phyloP scores from a whole-genome alignment of 2,329 filamentous ascomycete genomes.

The Aspergillus ibericus region DNA sequence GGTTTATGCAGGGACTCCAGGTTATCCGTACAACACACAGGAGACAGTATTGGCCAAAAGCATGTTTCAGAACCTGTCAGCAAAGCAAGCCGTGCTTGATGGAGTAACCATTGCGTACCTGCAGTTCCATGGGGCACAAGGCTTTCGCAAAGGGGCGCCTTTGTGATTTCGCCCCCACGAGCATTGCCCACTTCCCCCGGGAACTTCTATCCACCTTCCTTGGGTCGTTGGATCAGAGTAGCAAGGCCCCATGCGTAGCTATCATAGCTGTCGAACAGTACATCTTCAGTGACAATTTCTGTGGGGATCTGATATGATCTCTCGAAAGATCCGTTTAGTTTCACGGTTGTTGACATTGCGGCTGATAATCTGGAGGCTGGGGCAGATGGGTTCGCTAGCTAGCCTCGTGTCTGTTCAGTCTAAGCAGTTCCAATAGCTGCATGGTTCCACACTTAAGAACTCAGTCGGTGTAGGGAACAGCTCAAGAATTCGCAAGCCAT shows the following conservation, averaged over 20 bases:
- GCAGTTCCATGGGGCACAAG: not conserved
- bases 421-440: not conserved
- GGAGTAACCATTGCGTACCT: not conserved
- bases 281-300: not conserved
- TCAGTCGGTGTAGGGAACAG: not conserved
- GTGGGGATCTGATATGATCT: not conserved
- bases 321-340: not conserved
- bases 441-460: not conserved
- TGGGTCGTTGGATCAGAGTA: not conserved
- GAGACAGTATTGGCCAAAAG: not conserved
- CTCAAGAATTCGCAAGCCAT: not conserved
- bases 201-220: not conserved
- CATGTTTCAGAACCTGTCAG: not conserved
- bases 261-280: not conserved
- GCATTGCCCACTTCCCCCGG: not conserved
- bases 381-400: not conserved
- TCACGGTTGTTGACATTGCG: not conserved
- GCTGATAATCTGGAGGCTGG: not conserved
- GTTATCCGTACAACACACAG: not conserved
- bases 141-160: not conserved
- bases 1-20: not conserved
- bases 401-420: not conserved
- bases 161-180: not conserved
- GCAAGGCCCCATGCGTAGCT: not conserved
- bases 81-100: not conserved